phyloP scores from a whole-genome alignment of 1,139 yeast genomes.

The Saccharomycopsis crataegensis region DNA sequence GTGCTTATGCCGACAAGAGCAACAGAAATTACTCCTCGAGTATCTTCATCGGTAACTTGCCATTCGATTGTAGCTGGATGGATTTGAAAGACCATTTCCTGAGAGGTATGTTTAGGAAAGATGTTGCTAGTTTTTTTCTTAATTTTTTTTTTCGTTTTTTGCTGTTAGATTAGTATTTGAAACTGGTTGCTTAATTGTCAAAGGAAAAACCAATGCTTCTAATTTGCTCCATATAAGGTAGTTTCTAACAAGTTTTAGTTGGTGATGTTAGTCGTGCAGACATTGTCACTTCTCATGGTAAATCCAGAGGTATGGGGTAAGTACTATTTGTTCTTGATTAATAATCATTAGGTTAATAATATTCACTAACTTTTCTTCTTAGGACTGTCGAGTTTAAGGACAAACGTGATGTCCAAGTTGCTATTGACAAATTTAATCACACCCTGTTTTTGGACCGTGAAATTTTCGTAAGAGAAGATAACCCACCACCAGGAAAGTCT shows the following conservation, averaged over 20 bases:
- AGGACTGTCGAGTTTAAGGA: slow-evolving; percentile 76
- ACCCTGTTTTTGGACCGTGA: slow-evolving; percentile 66
- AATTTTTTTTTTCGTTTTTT: too few relatives aligned
- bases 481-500: slow-evolving; percentile 57
- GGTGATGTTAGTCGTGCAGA: slow-evolving; percentile 83
- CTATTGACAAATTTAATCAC: slow-evolving; percentile 68
- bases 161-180: neutral
- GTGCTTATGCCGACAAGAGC: slow-evolving; percentile 32
- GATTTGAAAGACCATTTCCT: slow-evolving; percentile 55
- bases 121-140: too few relatives aligned
- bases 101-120: slow-evolving; percentile 20
- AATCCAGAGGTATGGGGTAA: slow-evolving; percentile 78
- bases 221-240: neutral
- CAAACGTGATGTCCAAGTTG: slow-evolving; percentile 62
- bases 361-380: slow-evolving; percentile 23
- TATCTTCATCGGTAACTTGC: slow-evolving; percentile 66
- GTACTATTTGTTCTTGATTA: neutral
- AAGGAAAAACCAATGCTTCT: neutral
- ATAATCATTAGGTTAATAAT: neutral
- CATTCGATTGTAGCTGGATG: slow-evolving; percentile 53
- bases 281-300: slow-evolving; percentile 74
- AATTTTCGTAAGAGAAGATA: slow-evolving; percentile 85
- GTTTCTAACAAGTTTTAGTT: slow-evolving; percentile 27
- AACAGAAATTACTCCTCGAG: slow-evolving; percentile 66
- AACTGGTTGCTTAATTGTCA: neutral